A percentile compares a stretch with the other conserved stretches of the same genome.
phyloP scores from a whole-genome alignment of 2,329 filamentous ascomycete species.

The Alternaria hordeiaustralica region DNA sequence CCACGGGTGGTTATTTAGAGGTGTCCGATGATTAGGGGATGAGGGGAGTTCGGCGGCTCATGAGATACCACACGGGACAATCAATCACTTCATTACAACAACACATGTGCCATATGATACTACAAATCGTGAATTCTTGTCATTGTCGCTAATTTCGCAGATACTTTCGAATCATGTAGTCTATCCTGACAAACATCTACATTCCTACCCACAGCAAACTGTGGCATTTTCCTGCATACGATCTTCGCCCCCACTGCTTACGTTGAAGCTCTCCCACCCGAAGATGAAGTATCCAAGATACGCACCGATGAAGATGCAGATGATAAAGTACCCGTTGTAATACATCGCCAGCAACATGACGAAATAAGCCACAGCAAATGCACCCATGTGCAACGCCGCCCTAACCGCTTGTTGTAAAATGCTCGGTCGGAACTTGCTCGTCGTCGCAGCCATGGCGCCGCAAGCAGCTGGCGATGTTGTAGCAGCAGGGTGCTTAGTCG shows the following conservation, averaged over 20 bases:
- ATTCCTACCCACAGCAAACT: conserved; percentile 41
- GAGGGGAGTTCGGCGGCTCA: neutral
- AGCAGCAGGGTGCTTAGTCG: conserved; percentile 18
- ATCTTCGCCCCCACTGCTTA: conserved; percentile 31
- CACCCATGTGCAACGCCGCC: conserved; percentile 72
- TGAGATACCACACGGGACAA: neutral
- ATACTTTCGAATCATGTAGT: neutral
- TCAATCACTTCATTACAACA: neutral
- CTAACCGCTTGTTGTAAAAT: conserved; percentile 72
- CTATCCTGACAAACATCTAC: neutral
- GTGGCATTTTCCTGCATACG: conserved; percentile 46
- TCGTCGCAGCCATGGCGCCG: neutral
- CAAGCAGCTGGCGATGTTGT: conserved; percentile 1
- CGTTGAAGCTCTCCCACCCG: conserved; percentile 44
- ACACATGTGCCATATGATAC: neutral
- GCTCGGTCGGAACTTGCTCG: conserved; percentile 58
- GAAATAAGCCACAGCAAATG: conserved; percentile 81
- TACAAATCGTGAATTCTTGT: neutral
- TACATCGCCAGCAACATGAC: conserved; percentile 77
- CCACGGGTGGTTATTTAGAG: neutral
- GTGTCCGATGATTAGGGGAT: neutral
- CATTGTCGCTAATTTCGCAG: neutral
- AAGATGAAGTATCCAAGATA: conserved; percentile 47
- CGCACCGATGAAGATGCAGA: conserved; percentile 48
- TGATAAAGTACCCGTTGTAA: conserved; percentile 74